These are phyloP conservation scores for Avena insularis DNA, from an alignment of 176 grass and related monocot genomes.

Conservation along the genomic window DNA sequence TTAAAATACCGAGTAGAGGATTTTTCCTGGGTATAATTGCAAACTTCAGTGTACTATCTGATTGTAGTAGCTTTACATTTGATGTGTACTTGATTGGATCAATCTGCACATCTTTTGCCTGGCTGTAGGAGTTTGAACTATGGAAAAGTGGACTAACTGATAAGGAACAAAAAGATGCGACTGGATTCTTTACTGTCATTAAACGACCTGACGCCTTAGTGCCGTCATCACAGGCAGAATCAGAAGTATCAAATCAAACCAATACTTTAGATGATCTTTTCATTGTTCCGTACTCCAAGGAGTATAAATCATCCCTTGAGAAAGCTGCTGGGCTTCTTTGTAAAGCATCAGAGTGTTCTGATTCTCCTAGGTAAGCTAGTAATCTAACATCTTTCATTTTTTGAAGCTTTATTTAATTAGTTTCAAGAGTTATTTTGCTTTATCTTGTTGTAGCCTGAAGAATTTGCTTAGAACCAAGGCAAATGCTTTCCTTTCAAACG, in stretches of 20 bases:
- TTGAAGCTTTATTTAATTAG: slow-evolving; percentile 12
- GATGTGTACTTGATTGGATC: not conserved
- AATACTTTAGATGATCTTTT: slow-evolving; percentile 76
- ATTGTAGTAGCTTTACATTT: not conserved
- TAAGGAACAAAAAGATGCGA: slow-evolving; percentile 73
- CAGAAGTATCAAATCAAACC: slow-evolving; percentile 32
- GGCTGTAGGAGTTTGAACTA: slow-evolving; percentile 79
- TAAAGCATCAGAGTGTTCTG: slow-evolving; percentile 73
- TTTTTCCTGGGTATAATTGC: not conserved
- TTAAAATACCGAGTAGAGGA: slow-evolving; percentile 10
- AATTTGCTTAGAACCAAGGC: slow-evolving; percentile 83
- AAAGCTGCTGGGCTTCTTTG: slow-evolving; percentile 71
- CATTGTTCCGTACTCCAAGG: slow-evolving; percentile 79
- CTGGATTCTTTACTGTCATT: slow-evolving; percentile 80
- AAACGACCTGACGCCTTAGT: slow-evolving; percentile 56
- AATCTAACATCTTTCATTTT: slow-evolving; percentile 17
- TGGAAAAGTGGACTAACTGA: slow-evolving; percentile 68
- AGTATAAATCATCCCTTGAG: slow-evolving; percentile 71
- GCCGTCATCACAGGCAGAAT: slow-evolving; percentile 30
- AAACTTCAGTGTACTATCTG: slow-evolving; percentile 8
- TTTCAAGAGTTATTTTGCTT: slow-evolving; percentile 23
- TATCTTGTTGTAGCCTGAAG: slow-evolving; percentile 68
- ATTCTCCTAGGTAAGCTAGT: slow-evolving; percentile 72
- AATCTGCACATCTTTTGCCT: slow-evolving; percentile 28
- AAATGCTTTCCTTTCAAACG: slow-evolving; percentile 85